phyloP scores from a whole-genome alignment of 1,284 basidiomycete species.

The Kalmanozyma brasiliensis region DNA sequence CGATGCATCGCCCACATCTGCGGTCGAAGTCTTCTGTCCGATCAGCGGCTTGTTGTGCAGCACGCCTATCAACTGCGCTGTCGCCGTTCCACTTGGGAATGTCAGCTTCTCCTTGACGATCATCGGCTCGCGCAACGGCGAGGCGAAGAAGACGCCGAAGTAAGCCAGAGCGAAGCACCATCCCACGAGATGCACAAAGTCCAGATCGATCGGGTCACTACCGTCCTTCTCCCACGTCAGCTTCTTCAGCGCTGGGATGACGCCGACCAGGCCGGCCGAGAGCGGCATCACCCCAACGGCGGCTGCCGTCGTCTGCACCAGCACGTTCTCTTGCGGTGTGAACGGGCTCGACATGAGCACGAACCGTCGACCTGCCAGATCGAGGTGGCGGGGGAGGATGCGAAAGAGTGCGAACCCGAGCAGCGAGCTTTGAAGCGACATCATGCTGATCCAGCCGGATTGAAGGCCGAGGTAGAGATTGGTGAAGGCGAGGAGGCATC shows the following conservation, averaged over 20 bases:
- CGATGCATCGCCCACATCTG: background rate
- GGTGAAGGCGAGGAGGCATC: constrained; percentile 79
- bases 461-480: constrained; percentile 82
- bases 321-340: constrained; percentile 84
- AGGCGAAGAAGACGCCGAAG: constrained; percentile 86
- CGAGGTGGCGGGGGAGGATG: constrained; percentile 70
- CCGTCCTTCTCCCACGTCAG: constrained; percentile 81
- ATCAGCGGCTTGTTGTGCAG: constrained; percentile 73
- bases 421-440: constrained; percentile 91
- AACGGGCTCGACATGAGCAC: constrained; percentile 71
- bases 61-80: constrained; percentile 91
- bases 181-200: constrained; percentile 26
- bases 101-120: constrained; percentile 92
- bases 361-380: constrained; percentile 25
- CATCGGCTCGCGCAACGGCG: constrained; percentile 91
- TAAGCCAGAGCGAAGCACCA: constrained; percentile 50
- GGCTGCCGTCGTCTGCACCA: constrained; percentile 93
- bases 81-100: constrained; percentile 94
- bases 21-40: background rate
- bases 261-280: constrained; percentile 90
- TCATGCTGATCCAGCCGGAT: constrained; percentile 84
- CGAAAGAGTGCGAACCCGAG: constrained; percentile 87
- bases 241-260: constrained; percentile 86
- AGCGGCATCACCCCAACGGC: constrained; percentile 82
- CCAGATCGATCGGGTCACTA: constrained; percentile 75